Base-by-base conservation (phyloP, 2,329 filamentous ascomycete genomes). In the Phoma sp. region DNA sequence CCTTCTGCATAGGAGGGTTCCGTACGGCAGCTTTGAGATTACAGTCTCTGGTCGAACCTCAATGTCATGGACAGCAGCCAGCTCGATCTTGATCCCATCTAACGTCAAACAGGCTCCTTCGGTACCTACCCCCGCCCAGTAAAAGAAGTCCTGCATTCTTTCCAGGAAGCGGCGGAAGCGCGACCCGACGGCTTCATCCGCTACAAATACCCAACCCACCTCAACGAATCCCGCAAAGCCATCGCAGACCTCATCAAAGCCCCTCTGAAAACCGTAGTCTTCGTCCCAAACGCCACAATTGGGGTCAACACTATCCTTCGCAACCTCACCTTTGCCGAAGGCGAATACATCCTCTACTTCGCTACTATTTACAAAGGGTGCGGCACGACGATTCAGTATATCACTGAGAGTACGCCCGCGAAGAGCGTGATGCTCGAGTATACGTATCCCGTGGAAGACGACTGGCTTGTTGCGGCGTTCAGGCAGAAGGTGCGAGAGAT, bases 291-390 rank as follows among this genome's bases (percentile, higher is more conserved):
- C 72, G 91, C 92, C 12, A 96, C 91, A 0, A 88, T 84, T 0
- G 91, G 85, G 22, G 76, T 92, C 41, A 94, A 95, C 76, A 90
- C 87, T 0, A 85, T 96, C 5, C 82, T 96, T n/a, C 85, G 88
- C 37, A 93, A 89, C 70, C 74, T 97, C 2, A 69, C 72, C 1
- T 96, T 88, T 82, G 73, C 84, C 33, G 72, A 80, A 0, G 88
- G 88, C 57, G 93, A 97, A 70, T 86, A 89, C 58, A 89, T 96
- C 59, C 67, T 96, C 39, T 88, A 87, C 74, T 96, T 96, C 70
- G 84, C 83, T 33, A 92, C 90, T 36, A 84, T 92, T 47, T 96
- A 96, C 72, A 87, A 87, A 51, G 87, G 86, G 0, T 92, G 91
- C 70, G 88, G 87, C 51, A 92, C 91, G 69, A 87, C 87, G 0